Evolutionary conservation across 371 early-diverging fungal genomes (phyloP).

Genomic region (Neoconidiobolus thromboides): DNA sequence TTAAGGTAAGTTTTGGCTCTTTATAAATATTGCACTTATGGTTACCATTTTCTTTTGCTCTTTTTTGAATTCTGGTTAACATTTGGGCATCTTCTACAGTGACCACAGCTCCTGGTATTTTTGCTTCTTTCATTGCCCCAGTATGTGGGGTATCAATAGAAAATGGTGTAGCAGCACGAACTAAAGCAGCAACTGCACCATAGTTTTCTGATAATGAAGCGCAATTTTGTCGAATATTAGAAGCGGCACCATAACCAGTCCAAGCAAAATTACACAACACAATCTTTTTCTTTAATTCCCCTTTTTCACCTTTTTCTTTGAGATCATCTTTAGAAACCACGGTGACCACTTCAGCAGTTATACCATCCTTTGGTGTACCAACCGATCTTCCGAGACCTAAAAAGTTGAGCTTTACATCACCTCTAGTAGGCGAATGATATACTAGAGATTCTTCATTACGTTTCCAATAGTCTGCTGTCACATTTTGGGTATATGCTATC

Average conservation of each 20-base stretch:
- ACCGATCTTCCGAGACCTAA: slow-evolving; percentile 28
- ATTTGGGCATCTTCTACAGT: slow-evolving; percentile 26
- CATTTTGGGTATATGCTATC: background rate
- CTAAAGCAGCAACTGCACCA: slow-evolving; percentile 26
- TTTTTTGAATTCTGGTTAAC: slow-evolving; percentile 18
- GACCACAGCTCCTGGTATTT: slow-evolving; percentile 29
- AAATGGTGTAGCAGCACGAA: slow-evolving; percentile 25
- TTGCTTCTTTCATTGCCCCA: slow-evolving; percentile 12
- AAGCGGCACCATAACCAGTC: slow-evolving; percentile 15
- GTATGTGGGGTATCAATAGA: slow-evolving; percentile 24
- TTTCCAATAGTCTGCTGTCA: slow-evolving; percentile 19
- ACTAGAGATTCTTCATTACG: slow-evolving; percentile 23
- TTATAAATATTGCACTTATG: slow-evolving; percentile 8
- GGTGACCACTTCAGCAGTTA: slow-evolving; percentile 23
- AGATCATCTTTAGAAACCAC: slow-evolving; percentile 23
- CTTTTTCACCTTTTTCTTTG: slow-evolving; percentile 12
- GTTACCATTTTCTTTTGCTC: slow-evolving; percentile 9
- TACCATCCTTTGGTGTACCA: slow-evolving; percentile 18
- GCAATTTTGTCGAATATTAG: slow-evolving; percentile 13
- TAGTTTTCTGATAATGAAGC: slow-evolving; percentile 24
- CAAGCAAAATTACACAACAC: slow-evolving; percentile 28
- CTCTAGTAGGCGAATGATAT: slow-evolving; percentile 23
- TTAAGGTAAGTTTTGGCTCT: slow-evolving; percentile 20
- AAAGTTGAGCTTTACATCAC: slow-evolving; percentile 18
- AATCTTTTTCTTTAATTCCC: slow-evolving; percentile 19